A percentile compares a stretch with the other conserved stretches of the same genome.
Evolutionary conservation across 192 early-diverging fungal species (phyloP).

Genomic region (Coemansia sp.): DNA sequence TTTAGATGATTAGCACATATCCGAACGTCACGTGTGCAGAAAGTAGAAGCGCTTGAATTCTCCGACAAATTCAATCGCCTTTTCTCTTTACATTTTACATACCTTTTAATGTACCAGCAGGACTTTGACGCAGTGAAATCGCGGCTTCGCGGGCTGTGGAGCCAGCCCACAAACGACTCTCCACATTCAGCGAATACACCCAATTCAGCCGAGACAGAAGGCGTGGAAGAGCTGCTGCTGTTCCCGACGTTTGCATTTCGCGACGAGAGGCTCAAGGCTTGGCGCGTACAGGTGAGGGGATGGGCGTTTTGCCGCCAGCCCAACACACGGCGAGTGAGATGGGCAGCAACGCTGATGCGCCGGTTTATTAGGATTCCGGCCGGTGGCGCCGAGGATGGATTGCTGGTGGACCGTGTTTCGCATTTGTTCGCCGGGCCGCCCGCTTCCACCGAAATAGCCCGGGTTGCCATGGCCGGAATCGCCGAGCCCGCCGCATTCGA

Average conservation of each 20-base stretch:
- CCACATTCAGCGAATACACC: not conserved
- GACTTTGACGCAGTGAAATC: constrained; percentile 40
- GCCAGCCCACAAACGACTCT: constrained; percentile 17
- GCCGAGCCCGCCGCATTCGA: constrained; percentile 44
- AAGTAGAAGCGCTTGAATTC: too few species aligned
- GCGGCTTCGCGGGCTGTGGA: constrained; percentile 40
- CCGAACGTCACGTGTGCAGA: not conserved
- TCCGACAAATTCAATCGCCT: not conserved
- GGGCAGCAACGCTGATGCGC: constrained; percentile 39
- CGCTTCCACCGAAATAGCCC: constrained; percentile 25
- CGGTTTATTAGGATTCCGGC: constrained; percentile 34
- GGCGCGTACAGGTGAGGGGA: constrained; percentile 51
- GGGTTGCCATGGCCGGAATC: constrained; percentile 48
- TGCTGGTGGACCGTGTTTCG: constrained; percentile 45
- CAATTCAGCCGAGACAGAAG: not conserved
- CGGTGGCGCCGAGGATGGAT: constrained; percentile 30
- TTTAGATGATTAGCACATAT: too few species aligned
- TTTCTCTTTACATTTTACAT: not conserved
- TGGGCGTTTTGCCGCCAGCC: constrained; percentile 49
- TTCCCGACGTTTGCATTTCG: constrained; percentile 51
- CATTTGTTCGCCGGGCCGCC: constrained; percentile 45
- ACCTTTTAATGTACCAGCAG: constrained; percentile 24
- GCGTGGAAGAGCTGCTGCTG: constrained; percentile 43
- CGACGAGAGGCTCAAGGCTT: constrained; percentile 50
- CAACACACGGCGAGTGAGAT: constrained; percentile 26